These are phyloP conservation scores for Picea glauca DNA, from an alignment of 75 land plant species.

Conservation along the genomic window DNA sequence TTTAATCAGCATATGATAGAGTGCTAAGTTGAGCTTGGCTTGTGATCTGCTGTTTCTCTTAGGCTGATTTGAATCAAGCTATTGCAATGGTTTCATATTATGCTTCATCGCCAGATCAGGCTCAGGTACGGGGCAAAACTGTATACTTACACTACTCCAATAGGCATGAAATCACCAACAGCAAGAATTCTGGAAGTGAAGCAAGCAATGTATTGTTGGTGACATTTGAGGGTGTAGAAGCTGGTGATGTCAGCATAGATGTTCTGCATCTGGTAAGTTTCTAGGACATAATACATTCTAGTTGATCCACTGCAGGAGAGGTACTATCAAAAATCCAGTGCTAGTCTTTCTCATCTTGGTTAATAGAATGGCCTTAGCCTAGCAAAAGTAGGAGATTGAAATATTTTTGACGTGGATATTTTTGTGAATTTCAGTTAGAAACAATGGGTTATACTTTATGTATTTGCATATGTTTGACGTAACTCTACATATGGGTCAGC, in stretches of 20 bases:
- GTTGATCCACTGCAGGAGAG: neutral
- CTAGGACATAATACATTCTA: neutral
- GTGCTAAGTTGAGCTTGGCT: neutral
- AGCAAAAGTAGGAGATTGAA: neutral
- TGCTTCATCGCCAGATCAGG: conserved; percentile 92
- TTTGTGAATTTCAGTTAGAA: neutral
- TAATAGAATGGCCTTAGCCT: neutral
- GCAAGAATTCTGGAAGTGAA: conserved; percentile 79
- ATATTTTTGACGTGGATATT: neutral
- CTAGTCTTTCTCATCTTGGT: neutral
- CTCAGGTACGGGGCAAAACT: conserved; percentile 88
- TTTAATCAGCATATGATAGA: neutral
- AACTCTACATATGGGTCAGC: conserved; percentile 74
- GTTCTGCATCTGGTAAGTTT: conserved; percentile 84
- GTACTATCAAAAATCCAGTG: neutral
- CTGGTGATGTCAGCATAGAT: conserved; percentile 95
- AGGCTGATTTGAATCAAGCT: conserved; percentile 90
- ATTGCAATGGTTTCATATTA: conserved; percentile 94
- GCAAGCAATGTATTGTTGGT: conserved; percentile 90
- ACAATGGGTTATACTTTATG: neutral
- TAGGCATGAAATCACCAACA: conserved; percentile 89
- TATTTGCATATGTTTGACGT: conserved; percentile 55
- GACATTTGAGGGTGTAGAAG: conserved; percentile 90
- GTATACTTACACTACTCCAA: conserved; percentile 94
- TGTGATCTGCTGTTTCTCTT: neutral